A percentile compares a stretch with the other conserved stretches of the same genome.
phyloP scores from a whole-genome alignment of 1,139 yeast genomes.

The Groenewaldozyma sp. region DNA sequence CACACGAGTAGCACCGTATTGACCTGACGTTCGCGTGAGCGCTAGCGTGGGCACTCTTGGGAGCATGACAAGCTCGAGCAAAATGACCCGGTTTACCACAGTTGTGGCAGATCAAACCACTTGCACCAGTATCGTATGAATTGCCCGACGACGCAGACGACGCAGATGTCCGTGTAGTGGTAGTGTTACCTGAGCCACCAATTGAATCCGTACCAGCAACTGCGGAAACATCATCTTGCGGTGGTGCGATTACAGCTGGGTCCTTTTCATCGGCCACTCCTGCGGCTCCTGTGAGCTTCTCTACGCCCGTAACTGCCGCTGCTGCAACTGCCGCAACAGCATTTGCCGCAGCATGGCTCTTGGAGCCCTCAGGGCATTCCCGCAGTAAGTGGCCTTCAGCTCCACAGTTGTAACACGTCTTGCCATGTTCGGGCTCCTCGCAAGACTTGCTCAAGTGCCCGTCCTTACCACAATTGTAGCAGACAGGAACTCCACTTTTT shows the following conservation, averaged over 20 bases:
- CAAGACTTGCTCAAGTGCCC: constrained; percentile 85
- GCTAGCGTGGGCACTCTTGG: neutral
- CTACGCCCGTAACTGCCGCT: too few species aligned
- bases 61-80: constrained; percentile 66
- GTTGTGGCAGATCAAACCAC: constrained; percentile 68
- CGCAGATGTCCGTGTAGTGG: too few species aligned
- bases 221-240: neutral
- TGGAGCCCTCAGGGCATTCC: constrained; percentile 35
- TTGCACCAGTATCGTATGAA: neutral
- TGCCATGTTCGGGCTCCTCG: constrained; percentile 32
- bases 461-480: constrained; percentile 29
- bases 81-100: constrained; percentile 92
- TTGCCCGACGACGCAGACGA: neutral
- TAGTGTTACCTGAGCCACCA: neutral
- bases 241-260: constrained; percentile 10
- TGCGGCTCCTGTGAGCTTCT: constrained; percentile 9
- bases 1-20: constrained; percentile 70
- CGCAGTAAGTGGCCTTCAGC: constrained; percentile 75
- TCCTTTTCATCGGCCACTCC: constrained; percentile 16
- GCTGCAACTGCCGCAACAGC: constrained; percentile 7
- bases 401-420: constrained; percentile 74
- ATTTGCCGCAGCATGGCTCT: neutral
- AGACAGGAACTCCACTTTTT: constrained; percentile 29
- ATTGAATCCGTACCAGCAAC: constrained; percentile 4
- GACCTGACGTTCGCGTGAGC: neutral